phyloP scores from a whole-genome alignment of 2,329 filamentous ascomycete species.

The Curvularia spicifera region DNA sequence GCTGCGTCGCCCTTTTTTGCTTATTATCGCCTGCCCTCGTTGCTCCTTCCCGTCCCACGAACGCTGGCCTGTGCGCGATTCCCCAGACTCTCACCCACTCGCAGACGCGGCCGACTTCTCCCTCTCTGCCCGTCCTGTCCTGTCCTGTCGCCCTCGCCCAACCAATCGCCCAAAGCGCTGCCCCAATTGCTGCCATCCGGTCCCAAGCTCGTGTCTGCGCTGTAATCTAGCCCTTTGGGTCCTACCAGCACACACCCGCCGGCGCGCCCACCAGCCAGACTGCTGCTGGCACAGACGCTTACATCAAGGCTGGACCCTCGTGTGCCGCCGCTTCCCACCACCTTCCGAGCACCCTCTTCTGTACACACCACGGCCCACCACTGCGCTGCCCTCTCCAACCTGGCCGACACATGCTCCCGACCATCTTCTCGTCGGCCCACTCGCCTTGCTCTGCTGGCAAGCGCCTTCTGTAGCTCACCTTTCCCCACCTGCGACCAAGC shows the following conservation, averaged over 20 bases:
- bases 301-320: slow-evolving; percentile 24
- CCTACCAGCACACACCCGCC: slow-evolving; percentile 27
- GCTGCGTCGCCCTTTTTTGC: slow-evolving; percentile 3
- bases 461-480: slow-evolving; percentile 15
- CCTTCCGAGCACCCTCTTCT: slow-evolving; percentile 13
- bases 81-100: slow-evolving; percentile 14
- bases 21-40: not conserved
- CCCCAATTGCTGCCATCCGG: slow-evolving; percentile 35
- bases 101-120: not conserved
- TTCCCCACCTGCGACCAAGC: slow-evolving; percentile 12
- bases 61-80: slow-evolving; percentile 24
- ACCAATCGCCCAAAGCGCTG: slow-evolving; percentile 38
- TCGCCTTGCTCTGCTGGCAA: slow-evolving; percentile 17
- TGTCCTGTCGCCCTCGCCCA: slow-evolving; percentile 6
- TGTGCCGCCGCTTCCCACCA: slow-evolving; percentile 17
- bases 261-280: slow-evolving; percentile 22
- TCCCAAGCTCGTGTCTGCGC: slow-evolving; percentile 37
- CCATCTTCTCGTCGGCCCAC: slow-evolving; percentile 15
- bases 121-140: not conserved
- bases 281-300: slow-evolving; percentile 19
- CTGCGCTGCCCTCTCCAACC: slow-evolving; percentile 5
- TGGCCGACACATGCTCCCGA: slow-evolving; percentile 21
- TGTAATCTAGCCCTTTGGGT: slow-evolving; percentile 32
- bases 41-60: slow-evolving; percentile 18
- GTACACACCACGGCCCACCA: slow-evolving; percentile 17